Base-by-base conservation (phyloP, 306 rosid genomes). In the Vigna unguiculata region DNA sequence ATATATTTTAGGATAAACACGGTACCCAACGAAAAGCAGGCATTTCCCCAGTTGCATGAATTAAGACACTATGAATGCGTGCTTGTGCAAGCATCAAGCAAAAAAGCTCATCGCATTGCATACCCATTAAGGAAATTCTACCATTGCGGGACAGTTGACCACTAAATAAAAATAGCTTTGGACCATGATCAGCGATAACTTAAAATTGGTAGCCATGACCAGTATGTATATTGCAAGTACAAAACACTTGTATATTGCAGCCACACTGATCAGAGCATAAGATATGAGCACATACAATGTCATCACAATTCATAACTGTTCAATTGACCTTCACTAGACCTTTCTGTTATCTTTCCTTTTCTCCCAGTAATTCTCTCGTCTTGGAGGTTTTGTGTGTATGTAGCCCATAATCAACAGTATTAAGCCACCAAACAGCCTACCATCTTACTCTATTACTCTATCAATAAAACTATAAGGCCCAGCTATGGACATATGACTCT, bases 401-500 rank as follows among this genome's bases (percentile, higher is more conserved):
- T 46, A 49, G 9, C 48, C 41, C 55, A 82, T 22, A 82, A 57
- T 19, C 48, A 40, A 77, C 38, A 24, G 25, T 25, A 28, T 82
- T 47, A 57, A 28, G 53, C 45, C 24, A 25, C 53, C 79, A 65
- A 65, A n/a, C 59, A 59, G 51, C 54, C 45, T 48, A 57, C 3
- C 16, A 68, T 67, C 57, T 57, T 57, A 47, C 47, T 66, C 60
- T 8, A 60, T 76, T 24, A 24, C 25, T 1, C 2, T 74, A 48
- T 57, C 53, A 58, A n/a, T n/a, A n/a, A n/a, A n/a, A 63, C 55
- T 38, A 13, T 1, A 24, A 19, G 24, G 15, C 70, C 69, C 51
- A 20, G 34, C n/a, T 43, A 79, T 61, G 72, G 67, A 43, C 77
- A 75, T 61, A 58, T 22, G 36, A 81, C 7, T 64, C 19, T 25